phyloP scores from a whole-genome alignment of 768 basidiomycete genomes.

The Tricholoma flavovirens region DNA sequence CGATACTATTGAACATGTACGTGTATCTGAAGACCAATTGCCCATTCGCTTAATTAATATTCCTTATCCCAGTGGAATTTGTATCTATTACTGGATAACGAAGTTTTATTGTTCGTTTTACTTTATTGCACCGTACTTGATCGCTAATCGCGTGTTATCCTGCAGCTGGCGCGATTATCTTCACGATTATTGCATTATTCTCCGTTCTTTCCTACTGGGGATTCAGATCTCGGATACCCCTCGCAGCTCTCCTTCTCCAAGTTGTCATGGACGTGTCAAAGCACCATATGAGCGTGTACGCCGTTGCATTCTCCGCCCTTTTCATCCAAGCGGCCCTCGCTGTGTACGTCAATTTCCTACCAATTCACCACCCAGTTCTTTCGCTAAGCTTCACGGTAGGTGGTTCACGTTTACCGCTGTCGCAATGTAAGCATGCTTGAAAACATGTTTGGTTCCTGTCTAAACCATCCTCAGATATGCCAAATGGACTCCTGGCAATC shows the following conservation, averaged over 20 bases:
- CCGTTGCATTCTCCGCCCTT: conserved; percentile 69
- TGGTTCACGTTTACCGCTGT: conserved; percentile 78
- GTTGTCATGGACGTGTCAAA: conserved; percentile 77
- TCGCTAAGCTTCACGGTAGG: conserved; percentile 25
- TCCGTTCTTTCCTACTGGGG: conserved; percentile 74
- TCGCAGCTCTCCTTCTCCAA: conserved; percentile 74
- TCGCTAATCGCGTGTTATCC: conserved; percentile 4
- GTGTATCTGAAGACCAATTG: conserved; percentile 17
- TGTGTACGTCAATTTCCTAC: conserved; percentile 41
- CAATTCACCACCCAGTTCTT: neutral
- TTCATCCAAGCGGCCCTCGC: conserved; percentile 64
- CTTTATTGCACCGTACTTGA: neutral
- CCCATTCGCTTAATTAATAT: neutral
- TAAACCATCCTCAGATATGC: conserved; percentile 35
- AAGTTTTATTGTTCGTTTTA: conserved; percentile 56
- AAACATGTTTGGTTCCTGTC: neutral
- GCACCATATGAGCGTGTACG: conserved; percentile 61
- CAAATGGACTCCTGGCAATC: conserved; percentile 75
- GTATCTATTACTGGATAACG: conserved; percentile 69
- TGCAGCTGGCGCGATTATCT: conserved; percentile 76
- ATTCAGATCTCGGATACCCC: conserved; percentile 65
- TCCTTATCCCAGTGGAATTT: conserved; percentile 49
- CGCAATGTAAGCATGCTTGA: conserved; percentile 48
- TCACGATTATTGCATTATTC: conserved; percentile 72
- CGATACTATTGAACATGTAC: conserved; percentile 59